phyloP scores from a whole-genome alignment of 129 eudicot species.

The sunflower (Helianthus annuus) region DNA sequence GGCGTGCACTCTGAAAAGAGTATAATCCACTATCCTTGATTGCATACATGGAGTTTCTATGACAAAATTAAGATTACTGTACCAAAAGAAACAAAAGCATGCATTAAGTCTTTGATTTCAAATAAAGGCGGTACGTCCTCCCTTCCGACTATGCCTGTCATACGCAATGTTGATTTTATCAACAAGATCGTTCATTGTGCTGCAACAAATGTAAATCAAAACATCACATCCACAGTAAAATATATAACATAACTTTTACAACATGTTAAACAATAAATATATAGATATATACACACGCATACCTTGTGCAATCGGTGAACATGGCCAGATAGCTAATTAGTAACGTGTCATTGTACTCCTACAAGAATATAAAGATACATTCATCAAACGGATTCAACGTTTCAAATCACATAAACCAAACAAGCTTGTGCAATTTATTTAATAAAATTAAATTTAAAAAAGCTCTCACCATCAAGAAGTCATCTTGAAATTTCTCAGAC shows the following conservation, averaged over 20 bases:
- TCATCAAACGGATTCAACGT: not conserved
- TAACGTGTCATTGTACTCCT: conserved; percentile 92
- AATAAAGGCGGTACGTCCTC: conserved; percentile 88
- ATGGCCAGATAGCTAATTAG: conserved; percentile 90
- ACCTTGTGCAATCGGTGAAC: conserved; percentile 98
- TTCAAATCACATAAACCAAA: not conserved
- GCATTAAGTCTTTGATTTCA: conserved; percentile 29
- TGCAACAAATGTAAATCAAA: conserved; percentile 15
- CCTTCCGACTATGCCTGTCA: conserved; percentile 83
- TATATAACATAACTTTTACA: not conserved
- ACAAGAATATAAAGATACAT: conserved; percentile 30
- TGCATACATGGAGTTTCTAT: conserved; percentile 11
- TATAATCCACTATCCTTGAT: conserved; percentile 13
- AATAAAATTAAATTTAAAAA: not conserved
- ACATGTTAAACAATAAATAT: not conserved
- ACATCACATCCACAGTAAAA: not conserved
- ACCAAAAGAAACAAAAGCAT: conserved; percentile 21
- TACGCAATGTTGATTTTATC: conserved; percentile 94
- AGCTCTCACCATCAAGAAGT: conserved; percentile 85
- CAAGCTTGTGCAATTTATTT: not conserved
- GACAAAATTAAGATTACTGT: conserved; percentile 12
- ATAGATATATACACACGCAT: conserved; percentile 12
- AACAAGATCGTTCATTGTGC: conserved; percentile 95
- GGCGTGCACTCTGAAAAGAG: conserved; percentile 1
- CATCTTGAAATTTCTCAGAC: conserved; percentile 88